Evolutionary conservation across 2,329 filamentous ascomycete species (phyloP).

Genomic region (Neocucurbitaria cava): DNA sequence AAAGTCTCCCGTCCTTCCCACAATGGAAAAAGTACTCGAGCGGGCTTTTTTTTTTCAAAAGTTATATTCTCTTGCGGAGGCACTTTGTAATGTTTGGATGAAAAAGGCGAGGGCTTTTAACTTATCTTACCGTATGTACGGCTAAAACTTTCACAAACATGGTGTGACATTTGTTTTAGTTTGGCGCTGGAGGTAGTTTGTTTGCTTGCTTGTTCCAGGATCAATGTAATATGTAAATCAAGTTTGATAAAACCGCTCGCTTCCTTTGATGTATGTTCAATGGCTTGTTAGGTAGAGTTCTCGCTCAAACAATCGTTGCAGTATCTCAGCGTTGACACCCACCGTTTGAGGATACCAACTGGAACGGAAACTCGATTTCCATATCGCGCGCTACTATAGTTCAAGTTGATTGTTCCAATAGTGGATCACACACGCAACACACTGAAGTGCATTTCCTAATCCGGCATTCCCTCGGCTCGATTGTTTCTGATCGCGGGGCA

Average conservation of each 20-base stretch:
- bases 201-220: too few species aligned
- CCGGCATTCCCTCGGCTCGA: conserved; percentile 1
- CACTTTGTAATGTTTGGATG: not conserved
- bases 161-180: not conserved
- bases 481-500: conserved; percentile 1
- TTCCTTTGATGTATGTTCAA: too few species aligned
- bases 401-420: not conserved
- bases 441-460: not conserved
- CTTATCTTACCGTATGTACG: not conserved
- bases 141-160: too few species aligned
- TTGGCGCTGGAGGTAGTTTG: not conserved
- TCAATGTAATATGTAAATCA: too few species aligned
- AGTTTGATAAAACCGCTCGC: too few species aligned
- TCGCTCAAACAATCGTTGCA: too few species aligned
- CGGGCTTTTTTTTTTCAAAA: not conserved
- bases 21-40: not conserved
- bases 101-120: not conserved
- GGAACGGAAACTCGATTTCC: too few species aligned
- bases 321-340: too few species aligned
- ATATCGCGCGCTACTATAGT: not conserved
- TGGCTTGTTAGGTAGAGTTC: too few species aligned
- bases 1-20: not conserved
- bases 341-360: too few species aligned
- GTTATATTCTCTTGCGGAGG: too few species aligned
- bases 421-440: not conserved